These are phyloP conservation scores for Umbelopsis isabellina DNA, from an alignment of 192 early-diverging fungal species.

Conservation along the genomic window DNA sequence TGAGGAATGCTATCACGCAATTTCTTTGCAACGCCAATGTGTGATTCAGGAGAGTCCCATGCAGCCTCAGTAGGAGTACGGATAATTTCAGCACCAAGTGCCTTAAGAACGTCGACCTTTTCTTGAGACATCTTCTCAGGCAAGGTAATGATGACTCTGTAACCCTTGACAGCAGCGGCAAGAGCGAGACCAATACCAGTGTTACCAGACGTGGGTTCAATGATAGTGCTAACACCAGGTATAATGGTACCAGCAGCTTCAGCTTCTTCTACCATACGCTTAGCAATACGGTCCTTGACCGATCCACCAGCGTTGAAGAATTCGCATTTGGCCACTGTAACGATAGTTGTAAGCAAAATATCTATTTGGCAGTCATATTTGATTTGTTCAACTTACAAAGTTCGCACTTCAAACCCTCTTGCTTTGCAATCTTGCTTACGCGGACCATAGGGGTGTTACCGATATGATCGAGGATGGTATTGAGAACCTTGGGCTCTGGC, in stretches of 20 bases:
- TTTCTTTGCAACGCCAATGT: constrained; percentile 95
- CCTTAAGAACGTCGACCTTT: constrained; percentile 98
- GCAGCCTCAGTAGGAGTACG: constrained; percentile 99
- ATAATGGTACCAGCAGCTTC: constrained; percentile 89
- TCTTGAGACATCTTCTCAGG: constrained; percentile 99
- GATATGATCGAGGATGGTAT: constrained; percentile 93
- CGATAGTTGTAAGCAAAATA: background rate
- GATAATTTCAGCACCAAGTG: constrained; percentile 95
- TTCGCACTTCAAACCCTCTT: constrained; percentile 94
- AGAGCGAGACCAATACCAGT: constrained; percentile 99
- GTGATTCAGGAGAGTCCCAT: constrained; percentile 98
- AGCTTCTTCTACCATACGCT: constrained; percentile 95
- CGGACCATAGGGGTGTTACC: constrained; percentile 96
- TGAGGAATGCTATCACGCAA: constrained; percentile 95
- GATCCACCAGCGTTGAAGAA: constrained; percentile 99
- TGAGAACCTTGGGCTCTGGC: constrained; percentile 79
- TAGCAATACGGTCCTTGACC: constrained; percentile 97
- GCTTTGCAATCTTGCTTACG: constrained; percentile 84
- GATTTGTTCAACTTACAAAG: constrained; percentile 57
- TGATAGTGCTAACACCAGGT: constrained; percentile 89
- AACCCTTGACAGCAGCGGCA: constrained; percentile 98
- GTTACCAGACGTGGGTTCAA: constrained; percentile 99
- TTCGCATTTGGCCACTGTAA: constrained; percentile 91
- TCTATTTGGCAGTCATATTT: background rate
- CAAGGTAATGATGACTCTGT: constrained; percentile 96